Conservation (phyloP, 2,329 filamentous ascomycete genomes). For the Beauveria sp. region DNA sequence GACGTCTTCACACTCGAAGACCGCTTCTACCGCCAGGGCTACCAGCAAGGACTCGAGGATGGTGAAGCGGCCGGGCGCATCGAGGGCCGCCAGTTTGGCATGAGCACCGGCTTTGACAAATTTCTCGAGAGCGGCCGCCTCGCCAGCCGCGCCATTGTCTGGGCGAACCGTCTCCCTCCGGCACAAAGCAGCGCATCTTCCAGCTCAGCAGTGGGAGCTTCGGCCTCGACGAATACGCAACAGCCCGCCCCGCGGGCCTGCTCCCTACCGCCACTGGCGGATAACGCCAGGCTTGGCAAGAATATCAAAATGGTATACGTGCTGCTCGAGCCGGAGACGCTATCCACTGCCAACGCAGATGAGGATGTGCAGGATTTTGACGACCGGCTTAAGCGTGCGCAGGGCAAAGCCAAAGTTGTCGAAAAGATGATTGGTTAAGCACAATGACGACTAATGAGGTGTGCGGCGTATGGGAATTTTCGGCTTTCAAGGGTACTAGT, state of each 20-base stretch:
- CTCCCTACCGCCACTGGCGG: constrained; percentile 36
- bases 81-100: constrained; percentile 83
- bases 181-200: not conserved
- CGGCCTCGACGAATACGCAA: not conserved
- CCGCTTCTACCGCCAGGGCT: constrained; percentile 75
- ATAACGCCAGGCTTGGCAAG: constrained; percentile 62
- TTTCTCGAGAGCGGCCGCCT: constrained; percentile 73
- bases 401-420: constrained; percentile 77
- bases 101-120: constrained; percentile 91
- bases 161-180: constrained; percentile 60
- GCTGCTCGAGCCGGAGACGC: constrained; percentile 68
- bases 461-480: not conserved
- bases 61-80: constrained; percentile 70
- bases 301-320: constrained; percentile 70
- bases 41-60: constrained; percentile 65
- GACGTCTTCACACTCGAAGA: constrained; percentile 54
- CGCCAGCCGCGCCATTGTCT: constrained; percentile 73
- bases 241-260: constrained; percentile 10
- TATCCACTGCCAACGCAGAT: constrained; percentile 77
- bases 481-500: not conserved
- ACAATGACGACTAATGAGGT: constrained; percentile 12
- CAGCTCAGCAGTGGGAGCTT: not conserved
- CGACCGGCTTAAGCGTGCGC: constrained; percentile 74
- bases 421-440: constrained; percentile 54
- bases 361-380: constrained; percentile 89